A percentile compares a stretch with the other conserved stretches of the same genome.
phyloP scores from a whole-genome alignment of 2,329 filamentous ascomycete species.

The Fusarium mundagurra region DNA sequence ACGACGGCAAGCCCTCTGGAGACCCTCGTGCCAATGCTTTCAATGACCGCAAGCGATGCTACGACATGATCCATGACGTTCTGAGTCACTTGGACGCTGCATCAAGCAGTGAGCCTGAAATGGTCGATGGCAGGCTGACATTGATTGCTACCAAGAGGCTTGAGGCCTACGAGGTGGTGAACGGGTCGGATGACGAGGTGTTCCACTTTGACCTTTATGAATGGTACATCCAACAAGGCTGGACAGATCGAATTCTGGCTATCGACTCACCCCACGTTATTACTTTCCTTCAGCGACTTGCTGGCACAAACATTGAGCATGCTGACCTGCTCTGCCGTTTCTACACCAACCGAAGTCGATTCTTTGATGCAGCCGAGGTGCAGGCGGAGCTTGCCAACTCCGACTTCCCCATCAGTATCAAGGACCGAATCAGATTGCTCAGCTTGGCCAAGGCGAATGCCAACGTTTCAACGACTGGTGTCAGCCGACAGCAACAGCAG shows the following conservation, averaged over 20 bases:
- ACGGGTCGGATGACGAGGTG: slow-evolving; percentile 87
- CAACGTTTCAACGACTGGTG: slow-evolving; percentile 80
- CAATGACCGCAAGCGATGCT: slow-evolving; percentile 78
- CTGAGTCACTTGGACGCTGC: slow-evolving; percentile 80
- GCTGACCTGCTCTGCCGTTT: slow-evolving; percentile 94
- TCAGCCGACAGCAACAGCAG: slow-evolving; percentile 84
- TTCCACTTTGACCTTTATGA: slow-evolving; percentile 98
- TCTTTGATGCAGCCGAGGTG: slow-evolving; percentile 87
- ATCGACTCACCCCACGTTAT: slow-evolving; percentile 88
- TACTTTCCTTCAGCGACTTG: slow-evolving; percentile 83
- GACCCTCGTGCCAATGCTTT: slow-evolving; percentile 77
- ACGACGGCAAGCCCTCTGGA: slow-evolving; percentile 77
- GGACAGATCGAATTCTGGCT: slow-evolving; percentile 84
- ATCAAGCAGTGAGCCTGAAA: slow-evolving; percentile 73
- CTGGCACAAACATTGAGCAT: slow-evolving; percentile 75
- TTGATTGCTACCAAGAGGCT: slow-evolving; percentile 79
- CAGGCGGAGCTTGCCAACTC: slow-evolving; percentile 86
- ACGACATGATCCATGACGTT: slow-evolving; percentile 86
- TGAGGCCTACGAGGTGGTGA: slow-evolving; percentile 92
- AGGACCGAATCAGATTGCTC: slow-evolving; percentile 87
- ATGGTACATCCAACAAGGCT: slow-evolving; percentile 90
- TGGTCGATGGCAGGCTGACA: slow-evolving; percentile 81
- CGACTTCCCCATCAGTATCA: slow-evolving; percentile 81
- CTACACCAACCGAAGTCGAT: slow-evolving; percentile 84
- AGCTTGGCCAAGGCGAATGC: slow-evolving; percentile 93